Evolutionary conservation across 371 early-diverging fungal genomes (phyloP).

Genomic region (Zychaea mexicana): DNA sequence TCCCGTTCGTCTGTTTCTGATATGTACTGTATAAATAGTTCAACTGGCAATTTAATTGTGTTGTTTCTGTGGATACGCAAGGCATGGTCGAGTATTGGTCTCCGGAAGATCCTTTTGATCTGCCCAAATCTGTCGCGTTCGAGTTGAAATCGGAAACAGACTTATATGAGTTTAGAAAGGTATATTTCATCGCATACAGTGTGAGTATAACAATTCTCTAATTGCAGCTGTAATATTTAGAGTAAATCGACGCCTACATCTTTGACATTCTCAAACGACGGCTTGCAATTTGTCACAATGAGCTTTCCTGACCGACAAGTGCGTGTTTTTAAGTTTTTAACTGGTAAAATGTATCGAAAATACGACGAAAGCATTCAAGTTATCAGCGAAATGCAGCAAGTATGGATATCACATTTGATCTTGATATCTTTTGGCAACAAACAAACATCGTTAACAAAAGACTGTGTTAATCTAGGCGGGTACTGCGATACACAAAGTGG

Average conservation of each 20-base stretch:
- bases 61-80: constrained; percentile 80
- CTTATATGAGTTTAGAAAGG: constrained; percentile 93
- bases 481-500: constrained; percentile 75
- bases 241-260: constrained; percentile 75
- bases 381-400: constrained; percentile 87
- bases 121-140: constrained; percentile 71
- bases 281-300: constrained; percentile 83
- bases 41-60: constrained; percentile 73
- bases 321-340: constrained; percentile 81
- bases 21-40: constrained; percentile 38
- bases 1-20: neutral
- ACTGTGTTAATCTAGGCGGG: constrained; percentile 56
- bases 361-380: constrained; percentile 89
- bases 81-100: constrained; percentile 96
- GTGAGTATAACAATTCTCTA: neutral
- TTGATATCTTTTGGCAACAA: no score
- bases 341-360: constrained; percentile 87
- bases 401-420: no score
- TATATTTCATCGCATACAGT: constrained; percentile 18
- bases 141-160: constrained; percentile 91
- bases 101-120: constrained; percentile 68
- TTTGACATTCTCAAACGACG: constrained; percentile 84
- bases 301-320: constrained; percentile 84
- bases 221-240: neutral
- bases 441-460: no score